These are phyloP conservation scores for Fusarium incarnatum DNA, from an alignment of 2,329 filamentous ascomycete species.

Conservation along the genomic window DNA sequence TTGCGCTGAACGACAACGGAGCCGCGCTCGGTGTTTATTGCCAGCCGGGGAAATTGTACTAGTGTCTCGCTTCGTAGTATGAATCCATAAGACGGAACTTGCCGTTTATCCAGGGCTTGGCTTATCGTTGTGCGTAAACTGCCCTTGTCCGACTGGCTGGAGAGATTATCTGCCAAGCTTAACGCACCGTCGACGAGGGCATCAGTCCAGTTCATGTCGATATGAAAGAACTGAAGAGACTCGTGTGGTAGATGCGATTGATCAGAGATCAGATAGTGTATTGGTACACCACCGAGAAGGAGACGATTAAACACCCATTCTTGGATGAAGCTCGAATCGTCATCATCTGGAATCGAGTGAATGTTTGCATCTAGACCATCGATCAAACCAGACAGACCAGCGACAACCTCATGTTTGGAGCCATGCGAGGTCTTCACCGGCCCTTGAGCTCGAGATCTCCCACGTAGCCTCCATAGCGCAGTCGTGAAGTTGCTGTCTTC, in stretches of 20 bases:
- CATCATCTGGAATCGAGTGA: too few species aligned
- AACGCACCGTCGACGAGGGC: not conserved
- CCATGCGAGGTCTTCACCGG: too few species aligned
- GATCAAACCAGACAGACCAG: too few species aligned
- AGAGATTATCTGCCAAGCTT: not conserved
- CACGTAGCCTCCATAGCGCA: not conserved
- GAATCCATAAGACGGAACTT: not conserved
- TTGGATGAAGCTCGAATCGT: too few species aligned
- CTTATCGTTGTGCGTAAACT: accelerated
- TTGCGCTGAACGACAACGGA: not conserved
- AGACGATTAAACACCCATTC: not conserved
- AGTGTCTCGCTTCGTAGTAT: not conserved
- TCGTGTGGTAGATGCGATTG: not conserved
- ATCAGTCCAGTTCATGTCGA: not conserved
- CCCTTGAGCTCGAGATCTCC: too few species aligned
- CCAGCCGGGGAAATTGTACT: not conserved
- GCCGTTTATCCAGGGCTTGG: not conserved
- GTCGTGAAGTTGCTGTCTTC: not conserved
- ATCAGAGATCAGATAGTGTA: not conserved
- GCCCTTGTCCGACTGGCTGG: not conserved
- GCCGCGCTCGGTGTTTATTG: not conserved
- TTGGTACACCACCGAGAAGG: not conserved
- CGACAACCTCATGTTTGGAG: too few species aligned
- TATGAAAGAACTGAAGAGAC: not conserved
- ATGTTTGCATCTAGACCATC: too few species aligned